These are phyloP conservation scores for Coniochaeta sp. DNA, from an alignment of 2,329 filamentous ascomycete genomes.

Conservation along the genomic window DNA sequence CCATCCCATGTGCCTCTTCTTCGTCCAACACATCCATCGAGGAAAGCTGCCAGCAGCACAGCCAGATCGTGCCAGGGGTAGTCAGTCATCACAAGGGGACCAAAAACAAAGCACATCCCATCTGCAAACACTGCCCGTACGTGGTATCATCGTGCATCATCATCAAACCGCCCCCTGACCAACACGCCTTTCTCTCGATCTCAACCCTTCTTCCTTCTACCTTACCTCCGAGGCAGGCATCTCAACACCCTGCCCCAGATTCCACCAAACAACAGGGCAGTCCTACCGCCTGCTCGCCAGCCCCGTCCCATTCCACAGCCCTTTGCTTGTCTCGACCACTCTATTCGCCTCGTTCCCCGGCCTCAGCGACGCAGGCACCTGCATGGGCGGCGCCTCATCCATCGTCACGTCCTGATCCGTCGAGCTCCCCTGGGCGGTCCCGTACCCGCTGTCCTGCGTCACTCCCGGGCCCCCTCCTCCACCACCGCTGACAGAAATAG, in stretches of 20 bases:
- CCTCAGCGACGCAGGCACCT: constrained; percentile 43
- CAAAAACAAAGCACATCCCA: no score
- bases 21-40: background rate
- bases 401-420: constrained; percentile 37
- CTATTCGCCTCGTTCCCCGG: constrained; percentile 49
- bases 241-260: no score
- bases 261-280: background rate
- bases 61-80: background rate
- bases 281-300: constrained; percentile 14
- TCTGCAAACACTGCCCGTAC: background rate
- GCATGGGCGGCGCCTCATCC: constrained; percentile 31
- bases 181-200: no score
- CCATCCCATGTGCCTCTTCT: background rate
- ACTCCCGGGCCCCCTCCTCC: constrained; percentile 15
- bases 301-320: constrained; percentile 44
- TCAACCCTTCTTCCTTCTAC: background rate
- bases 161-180: background rate
- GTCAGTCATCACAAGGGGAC: background rate
- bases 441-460: constrained; percentile 41
- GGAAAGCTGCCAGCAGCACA: background rate
- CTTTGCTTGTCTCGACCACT: constrained; percentile 57
- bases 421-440: constrained; percentile 28
- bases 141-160: background rate
- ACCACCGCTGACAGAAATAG: constrained; percentile 14
- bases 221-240: no score